Evolutionary conservation across 2,329 filamentous ascomycete species (phyloP).

Genomic region (Lachnellula occidentalis): DNA sequence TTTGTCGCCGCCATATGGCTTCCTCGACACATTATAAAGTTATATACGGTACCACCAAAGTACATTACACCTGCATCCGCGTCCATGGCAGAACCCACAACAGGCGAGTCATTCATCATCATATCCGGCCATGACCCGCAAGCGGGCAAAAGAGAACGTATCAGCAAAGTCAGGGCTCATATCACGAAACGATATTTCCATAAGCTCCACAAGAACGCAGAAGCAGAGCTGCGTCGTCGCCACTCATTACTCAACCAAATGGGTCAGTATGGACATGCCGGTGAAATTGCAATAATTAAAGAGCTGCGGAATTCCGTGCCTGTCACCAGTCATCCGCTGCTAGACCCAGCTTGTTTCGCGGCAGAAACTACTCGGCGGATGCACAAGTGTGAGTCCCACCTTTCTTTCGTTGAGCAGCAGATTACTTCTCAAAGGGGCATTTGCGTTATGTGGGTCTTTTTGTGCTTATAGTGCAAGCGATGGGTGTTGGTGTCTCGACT

Average conservation of each 20-base stretch:
- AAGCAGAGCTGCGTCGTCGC: neutral
- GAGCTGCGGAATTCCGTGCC: neutral
- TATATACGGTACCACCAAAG: neutral
- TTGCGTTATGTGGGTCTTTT: neutral
- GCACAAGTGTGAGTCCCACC: neutral
- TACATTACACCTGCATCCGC: neutral
- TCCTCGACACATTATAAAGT: neutral
- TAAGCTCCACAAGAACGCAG: neutral
- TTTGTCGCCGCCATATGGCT: too few species aligned
- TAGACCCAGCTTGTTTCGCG: neutral
- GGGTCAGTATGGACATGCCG: too few species aligned
- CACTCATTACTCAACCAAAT: too few species aligned
- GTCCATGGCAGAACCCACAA: neutral
- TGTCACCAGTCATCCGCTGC: neutral
- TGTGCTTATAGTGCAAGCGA: neutral
- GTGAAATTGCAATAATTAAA: neutral
- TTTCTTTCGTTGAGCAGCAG: neutral
- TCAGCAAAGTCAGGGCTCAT: neutral
- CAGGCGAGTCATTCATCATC: neutral
- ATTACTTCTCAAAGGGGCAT: neutral
- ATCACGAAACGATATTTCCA: neutral
- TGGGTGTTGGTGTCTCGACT: too few species aligned
- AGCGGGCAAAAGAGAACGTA: constrained; percentile 1
- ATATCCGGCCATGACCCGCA: neutral
- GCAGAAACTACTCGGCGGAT: constrained; percentile 1